phyloP scores from a whole-genome alignment of 2,329 filamentous ascomycete species.

The Cercospora janseana region DNA sequence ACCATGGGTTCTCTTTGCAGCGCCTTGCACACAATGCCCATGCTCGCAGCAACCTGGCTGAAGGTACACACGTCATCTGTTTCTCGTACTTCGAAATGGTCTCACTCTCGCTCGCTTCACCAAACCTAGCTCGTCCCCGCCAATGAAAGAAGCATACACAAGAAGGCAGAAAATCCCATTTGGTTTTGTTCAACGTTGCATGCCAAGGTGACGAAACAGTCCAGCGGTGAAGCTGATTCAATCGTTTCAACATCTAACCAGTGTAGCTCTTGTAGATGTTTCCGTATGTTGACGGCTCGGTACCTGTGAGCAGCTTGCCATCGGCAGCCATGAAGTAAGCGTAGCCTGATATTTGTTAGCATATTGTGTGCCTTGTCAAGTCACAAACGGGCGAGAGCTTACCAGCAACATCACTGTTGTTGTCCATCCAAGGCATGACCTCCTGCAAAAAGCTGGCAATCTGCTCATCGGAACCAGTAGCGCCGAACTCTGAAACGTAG shows the following conservation, averaged over 20 bases:
- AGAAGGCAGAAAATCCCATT: conserved; percentile 14
- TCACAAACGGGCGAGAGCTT: background rate
- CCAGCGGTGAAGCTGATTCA: conserved; percentile 3
- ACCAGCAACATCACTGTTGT: conserved; percentile 40
- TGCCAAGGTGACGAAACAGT: background rate
- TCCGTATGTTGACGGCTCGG: conserved; percentile 33
- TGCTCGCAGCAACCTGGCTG: background rate
- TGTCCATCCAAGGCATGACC: conserved; percentile 50
- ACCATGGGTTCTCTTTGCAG: conserved; percentile 2
- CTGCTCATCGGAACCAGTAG: conserved; percentile 47
- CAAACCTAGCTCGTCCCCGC: conserved; percentile 3
- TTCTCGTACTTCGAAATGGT: conserved; percentile 5
- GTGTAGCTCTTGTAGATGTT: conserved; percentile 33
- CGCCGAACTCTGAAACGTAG: conserved; percentile 66
- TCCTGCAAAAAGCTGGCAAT: conserved; percentile 50
- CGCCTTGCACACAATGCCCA: conserved; percentile 11
- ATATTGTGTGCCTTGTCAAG: background rate
- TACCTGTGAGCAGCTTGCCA: conserved; percentile 38
- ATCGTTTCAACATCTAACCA: conserved; percentile 8
- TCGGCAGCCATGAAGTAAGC: conserved; percentile 40
- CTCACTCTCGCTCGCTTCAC: background rate
- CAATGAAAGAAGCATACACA: conserved; percentile 15
- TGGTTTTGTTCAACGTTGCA: conserved; percentile 8
- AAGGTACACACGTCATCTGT: no score
- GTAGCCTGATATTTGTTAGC: background rate